Base-by-base conservation (phyloP, 495 filamentous ascomycete genomes). In the Trichodelitschia bisporula region DNA sequence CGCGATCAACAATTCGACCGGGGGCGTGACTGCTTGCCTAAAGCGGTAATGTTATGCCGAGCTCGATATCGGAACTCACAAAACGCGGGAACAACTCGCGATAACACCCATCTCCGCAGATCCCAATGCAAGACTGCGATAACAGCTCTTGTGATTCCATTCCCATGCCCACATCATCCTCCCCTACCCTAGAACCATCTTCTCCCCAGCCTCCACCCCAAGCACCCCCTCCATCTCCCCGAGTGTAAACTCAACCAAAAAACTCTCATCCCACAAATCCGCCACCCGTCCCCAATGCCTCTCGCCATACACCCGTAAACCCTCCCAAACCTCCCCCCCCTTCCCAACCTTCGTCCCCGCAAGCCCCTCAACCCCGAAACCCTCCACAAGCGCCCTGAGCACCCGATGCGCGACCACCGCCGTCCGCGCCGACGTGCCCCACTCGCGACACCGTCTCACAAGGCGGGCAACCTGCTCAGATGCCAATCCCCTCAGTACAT, bases 381-480 rank as follows among this genome's bases (percentile, higher is more conserved):
- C 69, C 35, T 67, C 65, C 34, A 92, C 69, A 9, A 99, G 43
- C 11, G 71, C 65, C 50, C 63, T 69, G 26, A 99, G 51, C n/a
- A 95, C 67, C 27, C 72, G 62, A 53, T 99, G 86, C 4, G 86
- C 72, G 17, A 93, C 68, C 2, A 63, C 60, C 5, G 80, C 69
- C n/a, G 76, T 86, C 34, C 77, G 59, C 0, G 77, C 83, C 37
- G 90, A 93, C 12, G 86, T 89, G 45, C 95, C 95, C 86, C 86
- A 95, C 51, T 95, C 84, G 17, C 89, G 57, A 27, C 93, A 45
- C 20, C 86, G 56, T 13, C 76, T 54, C 5, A 99, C 61, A 11
- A 99, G 62, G 4, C 58, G 56, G 40, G 71, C 77, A 10, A 99
- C 61, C 41, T 95, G 82, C 33, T 76, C 70, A 35, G 89, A 69